Evolutionary conservation across 352 stramenopile species (phyloP).

Genomic region (Globisporangium nunn): DNA sequence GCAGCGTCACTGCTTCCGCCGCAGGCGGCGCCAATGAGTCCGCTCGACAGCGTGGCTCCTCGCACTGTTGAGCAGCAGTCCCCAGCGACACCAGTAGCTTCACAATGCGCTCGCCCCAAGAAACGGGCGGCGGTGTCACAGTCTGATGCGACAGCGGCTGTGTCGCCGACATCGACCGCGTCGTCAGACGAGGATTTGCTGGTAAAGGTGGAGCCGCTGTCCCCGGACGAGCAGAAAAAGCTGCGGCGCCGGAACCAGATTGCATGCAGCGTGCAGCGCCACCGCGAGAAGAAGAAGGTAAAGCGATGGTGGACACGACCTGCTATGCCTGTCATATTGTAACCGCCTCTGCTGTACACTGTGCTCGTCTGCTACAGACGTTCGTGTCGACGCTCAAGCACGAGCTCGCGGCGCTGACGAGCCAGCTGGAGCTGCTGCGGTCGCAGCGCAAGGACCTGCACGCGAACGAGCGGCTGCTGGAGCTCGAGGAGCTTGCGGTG

Average conservation of each 20-base stretch:
- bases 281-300: constrained; percentile 61
- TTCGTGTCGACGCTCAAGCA: constrained; percentile 38
- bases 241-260: constrained; percentile 49
- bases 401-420: constrained; percentile 33
- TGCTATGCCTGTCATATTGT: too few relatives aligned
- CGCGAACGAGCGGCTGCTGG: constrained; percentile 38
- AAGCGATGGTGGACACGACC: too few relatives aligned
- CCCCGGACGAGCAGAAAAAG: constrained; percentile 55
- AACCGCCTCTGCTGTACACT: too few relatives aligned
- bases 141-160: not conserved
- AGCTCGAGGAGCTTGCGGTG: constrained; percentile 52
- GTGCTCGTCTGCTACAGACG: constrained; percentile 7
- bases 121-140: not conserved
- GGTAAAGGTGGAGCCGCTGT: constrained; percentile 19
- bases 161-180: not conserved
- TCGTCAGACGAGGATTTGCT: not conserved
- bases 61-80: too few relatives aligned
- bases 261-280: constrained; percentile 53
- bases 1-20: too few relatives aligned
- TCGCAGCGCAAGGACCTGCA: constrained; percentile 34
- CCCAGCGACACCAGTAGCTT: not conserved
- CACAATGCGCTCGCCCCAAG: not conserved
- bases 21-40: too few relatives aligned
- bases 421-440: constrained; percentile 31
- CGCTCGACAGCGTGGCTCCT: too few relatives aligned